Percentiles rank a stretch among this genome's conserved stretches.
These are phyloP conservation scores for Sordaria brevicollis DNA, from an alignment of 495 filamentous ascomycete genomes.

Conservation along the genomic window DNA sequence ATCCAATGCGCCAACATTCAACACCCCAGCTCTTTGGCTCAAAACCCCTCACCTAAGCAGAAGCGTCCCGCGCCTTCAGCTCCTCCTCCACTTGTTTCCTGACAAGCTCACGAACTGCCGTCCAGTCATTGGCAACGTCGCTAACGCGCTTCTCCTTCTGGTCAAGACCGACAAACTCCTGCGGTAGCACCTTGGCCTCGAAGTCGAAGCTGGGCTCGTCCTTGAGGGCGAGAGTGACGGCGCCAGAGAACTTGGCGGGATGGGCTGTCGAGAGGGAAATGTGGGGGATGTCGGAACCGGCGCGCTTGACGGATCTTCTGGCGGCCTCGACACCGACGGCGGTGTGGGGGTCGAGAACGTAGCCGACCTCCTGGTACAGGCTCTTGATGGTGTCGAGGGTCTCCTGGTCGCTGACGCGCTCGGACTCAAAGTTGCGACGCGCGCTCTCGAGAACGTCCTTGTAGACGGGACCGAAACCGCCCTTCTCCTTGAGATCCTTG, in stretches of 20 bases:
- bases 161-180: constrained; percentile 66
- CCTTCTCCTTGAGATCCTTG: constrained; percentile 59
- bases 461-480: constrained; percentile 68
- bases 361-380: constrained; percentile 52
- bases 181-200: constrained; percentile 57
- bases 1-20: not conserved
- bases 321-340: constrained; percentile 76
- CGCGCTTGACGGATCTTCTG: constrained; percentile 49
- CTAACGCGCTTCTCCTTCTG: constrained; percentile 52
- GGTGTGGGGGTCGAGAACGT: constrained; percentile 86
- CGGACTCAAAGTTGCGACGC: constrained; percentile 61
- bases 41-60: not conserved
- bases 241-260: constrained; percentile 82
- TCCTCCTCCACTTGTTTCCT: constrained; percentile 46
- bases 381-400: constrained; percentile 63
- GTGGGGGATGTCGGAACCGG: constrained; percentile 36
- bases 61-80: constrained; percentile 14
- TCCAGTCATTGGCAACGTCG: constrained; percentile 40
- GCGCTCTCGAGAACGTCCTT: constrained; percentile 54
- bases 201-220: constrained; percentile 60
- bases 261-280: constrained; percentile 87
- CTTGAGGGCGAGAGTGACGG: constrained; percentile 64
- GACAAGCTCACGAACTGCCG: constrained; percentile 42
- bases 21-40: too few species aligned
- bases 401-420: constrained; percentile 70